A percentile compares a stretch with the other conserved stretches of the same genome.
phyloP scores from a whole-genome alignment of 148 eudicot genomes.

The Rhododendron kiyosumense region DNA sequence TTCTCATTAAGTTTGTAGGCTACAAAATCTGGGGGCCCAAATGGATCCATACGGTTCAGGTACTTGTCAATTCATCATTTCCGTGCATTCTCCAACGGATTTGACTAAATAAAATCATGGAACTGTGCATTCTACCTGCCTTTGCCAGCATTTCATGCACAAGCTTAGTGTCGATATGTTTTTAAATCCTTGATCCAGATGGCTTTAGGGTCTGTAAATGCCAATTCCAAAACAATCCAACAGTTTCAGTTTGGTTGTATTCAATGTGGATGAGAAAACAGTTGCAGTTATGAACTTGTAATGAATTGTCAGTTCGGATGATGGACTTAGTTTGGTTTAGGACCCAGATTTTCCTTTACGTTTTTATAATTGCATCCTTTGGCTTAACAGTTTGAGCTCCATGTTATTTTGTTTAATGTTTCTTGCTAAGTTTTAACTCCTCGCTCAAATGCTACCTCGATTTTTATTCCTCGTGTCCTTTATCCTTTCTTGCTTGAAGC shows the following conservation, averaged over 20 bases:
- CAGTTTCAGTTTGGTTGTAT: not conserved
- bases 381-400: not conserved
- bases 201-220: not conserved
- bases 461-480: not conserved
- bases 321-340: not conserved
- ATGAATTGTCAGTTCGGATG: not conserved
- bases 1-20: conserved; percentile 52
- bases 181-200: not conserved
- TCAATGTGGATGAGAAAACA: not conserved
- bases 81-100: not conserved
- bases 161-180: not conserved
- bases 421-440: not conserved
- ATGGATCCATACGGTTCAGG: conserved; percentile 97
- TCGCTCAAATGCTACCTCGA: not conserved
- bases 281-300: not conserved
- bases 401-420: not conserved
- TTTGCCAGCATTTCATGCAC: not conserved
- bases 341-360: not conserved
- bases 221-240: not conserved
- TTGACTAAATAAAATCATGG: not conserved
- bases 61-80: conserved; percentile 22
- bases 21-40: conserved; percentile 95
- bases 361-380: conserved; percentile 6
- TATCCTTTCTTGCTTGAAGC: conserved; percentile 55
- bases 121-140: not conserved